phyloP scores from a whole-genome alignment of 2,329 filamentous ascomycete genomes.

The Verticillium albo-atrum region DNA sequence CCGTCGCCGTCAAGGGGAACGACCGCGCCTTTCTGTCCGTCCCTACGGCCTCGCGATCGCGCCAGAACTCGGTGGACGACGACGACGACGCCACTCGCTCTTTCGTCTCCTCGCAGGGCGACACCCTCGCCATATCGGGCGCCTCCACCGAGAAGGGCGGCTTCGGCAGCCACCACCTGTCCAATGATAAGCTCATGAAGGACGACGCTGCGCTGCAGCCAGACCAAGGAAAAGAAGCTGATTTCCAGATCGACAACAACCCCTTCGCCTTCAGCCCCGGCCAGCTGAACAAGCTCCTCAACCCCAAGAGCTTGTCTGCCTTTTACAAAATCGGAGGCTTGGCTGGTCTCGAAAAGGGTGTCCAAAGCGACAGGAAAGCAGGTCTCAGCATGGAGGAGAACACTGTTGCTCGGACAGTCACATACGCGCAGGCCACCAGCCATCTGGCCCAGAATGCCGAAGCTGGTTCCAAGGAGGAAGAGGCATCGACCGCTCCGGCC shows the following conservation, averaged over 20 bases:
- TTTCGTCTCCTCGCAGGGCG: conserved; percentile 52
- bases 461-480: conserved; percentile 8
- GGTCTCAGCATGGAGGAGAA: conserved; percentile 77
- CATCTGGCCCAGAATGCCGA: conserved; percentile 2
- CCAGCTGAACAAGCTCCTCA: conserved; percentile 80
- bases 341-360: conserved; percentile 70
- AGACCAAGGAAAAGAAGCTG: conserved; percentile 69
- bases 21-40: conserved; percentile 60
- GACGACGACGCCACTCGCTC: conserved; percentile 56
- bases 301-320: conserved; percentile 80
- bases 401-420: conserved; percentile 57
- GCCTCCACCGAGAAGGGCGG: conserved; percentile 39
- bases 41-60: conserved; percentile 54
- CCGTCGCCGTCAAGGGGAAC: conserved; percentile 40
- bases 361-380: conserved; percentile 66
- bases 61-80: conserved; percentile 68
- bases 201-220: conserved; percentile 68
- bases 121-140: conserved; percentile 53
- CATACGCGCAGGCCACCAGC: conserved; percentile 65
- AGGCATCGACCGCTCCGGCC: neutral
- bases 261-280: conserved; percentile 83
- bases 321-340: conserved; percentile 79
- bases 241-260: conserved; percentile 74
- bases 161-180: conserved; percentile 27
- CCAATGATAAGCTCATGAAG: conserved; percentile 54